Evolutionary conservation across 225 moss, liverwort and hornwort species (phyloP), one percentile per base, ranked within the genome.

Genomic region (Pleurozium schreberi): DNA sequence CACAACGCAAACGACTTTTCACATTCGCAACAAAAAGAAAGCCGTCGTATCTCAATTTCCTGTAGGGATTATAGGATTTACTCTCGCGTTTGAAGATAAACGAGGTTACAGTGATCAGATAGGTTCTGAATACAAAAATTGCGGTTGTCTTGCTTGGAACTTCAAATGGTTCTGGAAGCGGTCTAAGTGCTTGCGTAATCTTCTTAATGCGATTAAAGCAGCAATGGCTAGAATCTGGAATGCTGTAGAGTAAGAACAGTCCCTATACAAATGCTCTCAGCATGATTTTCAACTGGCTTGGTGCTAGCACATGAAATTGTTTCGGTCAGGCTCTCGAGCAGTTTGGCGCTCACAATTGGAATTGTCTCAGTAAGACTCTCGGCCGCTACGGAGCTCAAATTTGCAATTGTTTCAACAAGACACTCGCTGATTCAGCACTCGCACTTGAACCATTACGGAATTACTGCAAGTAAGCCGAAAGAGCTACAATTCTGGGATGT

Each of bases 401-500:
- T 42, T 40, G 88, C 23, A 82, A 25, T 40, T 23, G 23, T 50
- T 49, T 82, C 52, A 69, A 12, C n/a, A 49, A 30, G 49, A n/a
- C n/a, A 59, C 40, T 82, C 82, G 40, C 62, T 40, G n/a, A 49
- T 50, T 82, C 88, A 73, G 69, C 68, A 68, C 68, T 69, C 58
- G 14, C 34, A 47, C 80, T 68, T 87, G 62, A 88, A 75, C 53
- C 84, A 87, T 52, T 65, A 60, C 52, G 67, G 43, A 67, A 87
- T 87, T 87, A 71, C 33, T 89, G 83, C 84, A 89, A 80, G 66
- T 84, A 89, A 62, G 83, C 58, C 40, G 87, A 87, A 40, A 91
- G 79, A 84, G 91, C 89, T 47, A 80, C 84, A 40, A 83, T 62
- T 40, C 79, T 55, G 64, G 91, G 89, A 87, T 91, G 87, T 64